Evolutionary conservation across 2,329 filamentous ascomycete genomes (phyloP), one percentile per base, ranked within the genome.

Genomic region (Lithohypha guttulata): DNA sequence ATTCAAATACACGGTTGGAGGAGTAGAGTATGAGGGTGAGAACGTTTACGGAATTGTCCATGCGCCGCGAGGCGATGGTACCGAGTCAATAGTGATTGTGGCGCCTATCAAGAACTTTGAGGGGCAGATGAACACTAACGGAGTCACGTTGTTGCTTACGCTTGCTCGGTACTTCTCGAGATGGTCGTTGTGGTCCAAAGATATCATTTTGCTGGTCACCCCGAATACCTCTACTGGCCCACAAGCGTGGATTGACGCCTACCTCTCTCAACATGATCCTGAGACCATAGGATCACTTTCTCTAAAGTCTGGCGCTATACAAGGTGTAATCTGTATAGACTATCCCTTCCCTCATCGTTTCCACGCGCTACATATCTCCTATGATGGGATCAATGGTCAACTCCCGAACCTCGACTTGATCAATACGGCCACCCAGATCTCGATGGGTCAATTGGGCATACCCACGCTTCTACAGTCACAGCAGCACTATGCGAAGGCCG

Each of bases 111-210:
- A 71, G 56, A 95, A 87, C 50, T 79, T 83, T 51, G 75, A 84
- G 40, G 78, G 74, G 18, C 71, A 81, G 50, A 63, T 87, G 51
- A 98, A 98, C 62, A 72, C 79, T 47, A 91, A 87, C 45, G 91
- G 89, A 13, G 79, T 98, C 4, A 80, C 86, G 6, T 71, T 98
- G 21, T 79, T 86, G 2, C 65, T 98, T 53, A 87, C 89, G 0
- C 63, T 98, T 50, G 84, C 85, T 19, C 77, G 91, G 49, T 98
- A 98, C 62, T 96, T 98, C 65, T 94, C 93, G 62, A 77, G 81
- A 51, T 98, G 91, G 91, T 95, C 86, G 38, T 71, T 98, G 19
- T 98, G 91, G 91, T 95, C 87, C 43, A 98, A 98, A 62, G 91
- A 98, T 59, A 94, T 98, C 50, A 89, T 98, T 42, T 77, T 98